Percentiles rank a stretch among this genome's conserved stretches.
phyloP scores from a whole-genome alignment of 2,329 filamentous ascomycete species.

The Venturia carpophila region DNA sequence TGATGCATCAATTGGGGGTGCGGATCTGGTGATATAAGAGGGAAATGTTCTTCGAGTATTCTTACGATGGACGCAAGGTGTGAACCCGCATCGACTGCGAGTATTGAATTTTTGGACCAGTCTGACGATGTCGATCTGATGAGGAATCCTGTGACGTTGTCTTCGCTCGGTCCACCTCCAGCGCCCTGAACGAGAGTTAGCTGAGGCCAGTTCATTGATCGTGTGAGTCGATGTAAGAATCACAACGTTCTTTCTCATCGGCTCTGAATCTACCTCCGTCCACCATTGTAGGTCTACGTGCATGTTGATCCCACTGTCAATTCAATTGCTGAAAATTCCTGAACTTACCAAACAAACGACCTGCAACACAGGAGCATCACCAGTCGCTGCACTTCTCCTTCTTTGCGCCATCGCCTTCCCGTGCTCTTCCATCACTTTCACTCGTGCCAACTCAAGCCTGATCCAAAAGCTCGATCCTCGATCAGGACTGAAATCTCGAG shows the following conservation, averaged over 20 bases:
- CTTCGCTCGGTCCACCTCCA: conserved; percentile 82
- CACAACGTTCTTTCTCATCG: background rate
- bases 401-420: conserved; percentile 10
- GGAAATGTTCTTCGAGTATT: conserved; percentile 57
- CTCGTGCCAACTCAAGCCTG: background rate
- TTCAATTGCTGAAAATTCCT: background rate
- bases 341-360: conserved; percentile 19
- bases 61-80: conserved; percentile 78
- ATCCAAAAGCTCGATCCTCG: background rate
- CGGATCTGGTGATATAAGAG: conserved; percentile 30
- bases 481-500: background rate
- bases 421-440: background rate
- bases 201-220: background rate
- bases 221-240: background rate
- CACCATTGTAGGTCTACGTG: background rate
- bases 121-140: conserved; percentile 71
- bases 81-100: conserved; percentile 91
- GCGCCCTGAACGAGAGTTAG: conserved; percentile 54
- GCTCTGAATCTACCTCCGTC: background rate
- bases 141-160: conserved; percentile 81
- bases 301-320: background rate
- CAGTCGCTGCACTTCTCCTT: background rate
- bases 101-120: conserved; percentile 70
- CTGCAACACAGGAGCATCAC: conserved; percentile 12
- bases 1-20: background rate